Percentiles rank a stretch among this genome's conserved stretches.
These are phyloP conservation scores for Lactarius hatsudake DNA, from an alignment of 768 basidiomycete species.

Conservation along the genomic window DNA sequence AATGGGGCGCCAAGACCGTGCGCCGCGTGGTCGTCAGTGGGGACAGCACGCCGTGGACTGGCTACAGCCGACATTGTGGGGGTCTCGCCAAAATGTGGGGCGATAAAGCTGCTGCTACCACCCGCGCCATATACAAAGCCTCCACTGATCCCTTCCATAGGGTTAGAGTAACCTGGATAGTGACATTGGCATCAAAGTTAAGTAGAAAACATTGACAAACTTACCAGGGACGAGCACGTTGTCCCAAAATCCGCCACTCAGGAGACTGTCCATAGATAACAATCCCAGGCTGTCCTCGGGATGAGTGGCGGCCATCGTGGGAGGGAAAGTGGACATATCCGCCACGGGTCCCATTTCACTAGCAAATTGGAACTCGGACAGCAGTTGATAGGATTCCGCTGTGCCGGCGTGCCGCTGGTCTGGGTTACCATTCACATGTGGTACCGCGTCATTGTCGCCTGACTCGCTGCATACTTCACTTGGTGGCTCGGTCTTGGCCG, in stretches of 20 bases:
- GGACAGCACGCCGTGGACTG: slow-evolving; percentile 36
- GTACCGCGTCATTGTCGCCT: slow-evolving; percentile 10
- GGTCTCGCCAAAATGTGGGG: slow-evolving; percentile 61
- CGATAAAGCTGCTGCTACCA: slow-evolving; percentile 81
- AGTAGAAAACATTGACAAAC: slow-evolving; percentile 31
- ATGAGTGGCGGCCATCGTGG: slow-evolving; percentile 69
- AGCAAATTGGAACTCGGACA: slow-evolving; percentile 67
- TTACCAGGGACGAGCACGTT: slow-evolving; percentile 81
- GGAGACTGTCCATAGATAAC: slow-evolving; percentile 80
- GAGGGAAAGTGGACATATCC: slow-evolving; percentile 82
- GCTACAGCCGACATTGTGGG: slow-evolving; percentile 57
- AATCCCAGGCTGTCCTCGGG: slow-evolving; percentile 41
- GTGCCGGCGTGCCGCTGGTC: slow-evolving; percentile 11
- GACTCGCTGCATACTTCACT: slow-evolving; percentile 19
- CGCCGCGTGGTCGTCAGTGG: slow-evolving; percentile 27
- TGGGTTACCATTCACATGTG: slow-evolving; percentile 19
- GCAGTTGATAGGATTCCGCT: slow-evolving; percentile 22
- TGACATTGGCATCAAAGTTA: slow-evolving; percentile 17
- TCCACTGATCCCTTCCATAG: slow-evolving; percentile 78
- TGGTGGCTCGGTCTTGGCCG: slow-evolving; percentile 43
- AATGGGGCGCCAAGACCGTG: slow-evolving; percentile 30
- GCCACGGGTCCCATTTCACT: slow-evolving; percentile 83
- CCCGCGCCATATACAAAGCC: slow-evolving; percentile 85
- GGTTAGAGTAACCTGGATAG: slow-evolving; percentile 65
- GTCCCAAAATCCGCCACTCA: slow-evolving; percentile 83